Evolutionary conservation across 306 rosid species (phyloP).

Genomic region (Trichosanthes truncata): DNA sequence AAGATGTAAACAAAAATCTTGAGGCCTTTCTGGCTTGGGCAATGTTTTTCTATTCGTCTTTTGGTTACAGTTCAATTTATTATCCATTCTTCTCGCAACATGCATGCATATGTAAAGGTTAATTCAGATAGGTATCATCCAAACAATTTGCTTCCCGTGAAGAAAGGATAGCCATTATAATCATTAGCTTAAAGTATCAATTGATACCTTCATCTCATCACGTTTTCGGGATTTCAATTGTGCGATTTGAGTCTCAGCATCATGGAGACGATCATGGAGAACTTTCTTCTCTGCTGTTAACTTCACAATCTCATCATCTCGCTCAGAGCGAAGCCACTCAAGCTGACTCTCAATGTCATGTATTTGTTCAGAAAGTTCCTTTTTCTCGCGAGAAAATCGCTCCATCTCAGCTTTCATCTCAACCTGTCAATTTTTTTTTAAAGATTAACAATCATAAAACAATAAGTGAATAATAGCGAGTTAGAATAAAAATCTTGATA

Average conservation of each 20-base stretch:
- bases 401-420: slow-evolving; percentile 87
- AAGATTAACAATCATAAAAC: background rate
- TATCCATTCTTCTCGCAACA: background rate
- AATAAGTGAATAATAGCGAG: background rate
- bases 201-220: slow-evolving; percentile 80
- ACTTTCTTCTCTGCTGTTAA: slow-evolving; percentile 73
- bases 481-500: background rate
- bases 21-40: background rate
- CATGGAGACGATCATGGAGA: slow-evolving; percentile 85
- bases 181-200: background rate
- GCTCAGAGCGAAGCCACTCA: slow-evolving; percentile 95
- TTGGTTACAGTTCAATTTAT: background rate
- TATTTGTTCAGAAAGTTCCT: slow-evolving; percentile 67
- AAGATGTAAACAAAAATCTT: background rate
- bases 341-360: slow-evolving; percentile 96
- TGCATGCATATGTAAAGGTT: background rate
- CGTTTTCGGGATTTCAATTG: slow-evolving; percentile 94
- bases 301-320: slow-evolving; percentile 72
- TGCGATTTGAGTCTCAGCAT: slow-evolving; percentile 75
- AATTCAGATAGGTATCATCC: background rate
- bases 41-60: background rate
- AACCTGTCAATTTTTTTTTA: slow-evolving; percentile 54
- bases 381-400: slow-evolving; percentile 76
- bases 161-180: background rate
- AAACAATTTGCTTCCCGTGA: background rate